Conservation (phyloP, 805 yeast genomes). For the Yamadazyma ubonensis region DNA sequence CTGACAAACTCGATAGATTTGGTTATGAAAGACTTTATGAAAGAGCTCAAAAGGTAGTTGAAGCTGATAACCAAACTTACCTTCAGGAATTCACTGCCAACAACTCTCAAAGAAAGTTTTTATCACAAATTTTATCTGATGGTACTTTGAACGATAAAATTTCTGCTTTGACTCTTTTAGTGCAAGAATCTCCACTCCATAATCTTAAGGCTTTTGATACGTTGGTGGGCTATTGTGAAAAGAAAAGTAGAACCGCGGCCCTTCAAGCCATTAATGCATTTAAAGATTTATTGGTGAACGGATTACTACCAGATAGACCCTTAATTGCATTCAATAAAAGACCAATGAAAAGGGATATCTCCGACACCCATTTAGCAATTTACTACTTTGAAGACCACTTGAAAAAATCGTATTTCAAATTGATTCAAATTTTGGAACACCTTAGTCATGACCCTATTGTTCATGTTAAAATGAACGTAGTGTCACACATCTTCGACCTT, state of each 20-base stretch:
- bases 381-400: slow-evolving; percentile 89
- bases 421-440: slow-evolving; percentile 73
- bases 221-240: slow-evolving; percentile 73
- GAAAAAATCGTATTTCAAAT: slow-evolving; percentile 70
- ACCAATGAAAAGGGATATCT: slow-evolving; percentile 50
- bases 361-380: slow-evolving; percentile 57
- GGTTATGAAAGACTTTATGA: slow-evolving; percentile 61
- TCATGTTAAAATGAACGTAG: slow-evolving; percentile 77
- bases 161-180: slow-evolving; percentile 85
- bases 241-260: slow-evolving; percentile 91
- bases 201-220: slow-evolving; percentile 81
- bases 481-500: slow-evolving; percentile 75
- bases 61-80: slow-evolving; percentile 68
- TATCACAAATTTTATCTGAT: slow-evolving; percentile 79
- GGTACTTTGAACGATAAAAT: slow-evolving; percentile 97
- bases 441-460: slow-evolving; percentile 89
- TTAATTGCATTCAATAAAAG: slow-evolving; percentile 71
- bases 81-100: slow-evolving; percentile 71
- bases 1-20: slow-evolving; percentile 45
- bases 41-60: slow-evolving; percentile 65
- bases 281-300: slow-evolving; percentile 82
- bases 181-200: slow-evolving; percentile 95
- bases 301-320: slow-evolving; percentile 84
- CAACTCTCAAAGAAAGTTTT: slow-evolving; percentile 81
- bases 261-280: slow-evolving; percentile 86